phyloP scores from a whole-genome alignment of 2,329 filamentous ascomycete species.

The Talaromyces sp. region DNA sequence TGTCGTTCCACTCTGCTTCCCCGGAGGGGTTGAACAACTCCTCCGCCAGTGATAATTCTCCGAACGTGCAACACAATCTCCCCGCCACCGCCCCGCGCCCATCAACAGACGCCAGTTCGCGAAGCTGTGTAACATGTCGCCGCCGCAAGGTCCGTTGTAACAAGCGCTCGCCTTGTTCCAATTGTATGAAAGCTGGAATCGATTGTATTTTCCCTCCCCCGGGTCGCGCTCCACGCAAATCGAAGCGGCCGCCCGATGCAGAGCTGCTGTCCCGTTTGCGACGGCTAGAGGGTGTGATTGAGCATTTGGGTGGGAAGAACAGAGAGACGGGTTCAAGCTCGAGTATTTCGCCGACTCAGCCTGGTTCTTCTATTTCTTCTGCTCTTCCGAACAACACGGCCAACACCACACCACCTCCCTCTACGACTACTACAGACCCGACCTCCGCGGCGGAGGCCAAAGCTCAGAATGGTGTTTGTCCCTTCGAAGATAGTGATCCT shows the following conservation, averaged over 20 bases:
- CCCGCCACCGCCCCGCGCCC: slow-evolving; percentile 20
- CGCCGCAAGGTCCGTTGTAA: slow-evolving; percentile 53
- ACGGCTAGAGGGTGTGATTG: slow-evolving; percentile 63
- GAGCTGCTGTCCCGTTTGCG: slow-evolving; percentile 62
- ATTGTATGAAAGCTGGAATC: slow-evolving; percentile 54
- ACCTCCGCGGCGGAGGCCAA: not conserved
- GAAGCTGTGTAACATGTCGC: slow-evolving; percentile 52
- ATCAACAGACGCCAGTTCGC: slow-evolving; percentile 33
- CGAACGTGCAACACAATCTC: slow-evolving; percentile 10
- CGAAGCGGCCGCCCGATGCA: slow-evolving; percentile 60
- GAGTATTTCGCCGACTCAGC: slow-evolving; percentile 11
- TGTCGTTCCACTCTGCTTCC: slow-evolving; percentile 24
- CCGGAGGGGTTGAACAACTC: slow-evolving; percentile 19
- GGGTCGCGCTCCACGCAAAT: slow-evolving; percentile 62
- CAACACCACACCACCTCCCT: slow-evolving; percentile 10
- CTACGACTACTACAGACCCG: not conserved
- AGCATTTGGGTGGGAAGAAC: slow-evolving; percentile 56
- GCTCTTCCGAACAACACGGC: not conserved
- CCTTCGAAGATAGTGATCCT: slow-evolving; percentile 26
- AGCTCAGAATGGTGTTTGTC: slow-evolving; percentile 10
- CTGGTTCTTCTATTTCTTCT: slow-evolving; percentile 1
- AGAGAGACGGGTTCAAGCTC: slow-evolving; percentile 27
- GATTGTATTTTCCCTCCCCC: slow-evolving; percentile 66
- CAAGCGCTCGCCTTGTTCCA: slow-evolving; percentile 51
- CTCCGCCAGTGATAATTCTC: slow-evolving; percentile 22